Evolutionary conservation across 2,329 filamentous ascomycete genomes (phyloP).

Genomic region (Chrysosphaeria jannelii): DNA sequence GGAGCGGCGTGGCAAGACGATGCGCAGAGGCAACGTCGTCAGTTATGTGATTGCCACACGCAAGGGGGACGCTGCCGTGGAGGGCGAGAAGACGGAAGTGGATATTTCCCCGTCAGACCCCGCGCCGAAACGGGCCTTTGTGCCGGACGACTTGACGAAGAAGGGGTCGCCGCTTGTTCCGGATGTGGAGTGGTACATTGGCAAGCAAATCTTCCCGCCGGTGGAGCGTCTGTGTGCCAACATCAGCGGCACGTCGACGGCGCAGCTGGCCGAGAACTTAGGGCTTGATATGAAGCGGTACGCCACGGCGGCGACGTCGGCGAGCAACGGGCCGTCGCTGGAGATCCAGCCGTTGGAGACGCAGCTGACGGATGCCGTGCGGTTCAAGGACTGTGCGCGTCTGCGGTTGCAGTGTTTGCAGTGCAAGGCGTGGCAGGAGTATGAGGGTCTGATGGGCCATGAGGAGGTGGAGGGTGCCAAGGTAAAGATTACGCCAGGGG

Average conservation of each 20-base stretch:
- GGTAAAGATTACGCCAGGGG: conserved; percentile 32
- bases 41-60: conserved; percentile 69
- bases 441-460: conserved; percentile 40
- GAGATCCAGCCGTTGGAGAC: conserved; percentile 81
- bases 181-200: conserved; percentile 92
- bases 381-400: conserved; percentile 56
- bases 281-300: conserved; percentile 80
- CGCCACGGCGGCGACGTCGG: conserved; percentile 10
- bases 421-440: conserved; percentile 43
- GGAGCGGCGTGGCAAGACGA: conserved; percentile 54
- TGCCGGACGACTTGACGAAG: conserved; percentile 60
- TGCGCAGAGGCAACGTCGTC: conserved; percentile 88
- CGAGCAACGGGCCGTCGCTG: conserved; percentile 16
- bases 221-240: conserved; percentile 94
- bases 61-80: no score
- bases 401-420: conserved; percentile 51
- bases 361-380: conserved; percentile 71
- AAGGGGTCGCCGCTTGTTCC: conserved; percentile 44
- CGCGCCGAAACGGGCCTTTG: conserved; percentile 68
- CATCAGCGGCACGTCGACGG: conserved; percentile 72
- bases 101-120: no score
- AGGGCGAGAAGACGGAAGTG: conserved; percentile 13
- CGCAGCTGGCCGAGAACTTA: conserved; percentile 71
- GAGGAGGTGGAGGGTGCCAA: background rate
- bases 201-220: conserved; percentile 93